Evolutionary conservation across 1,284 basidiomycete genomes (phyloP), one percentile per base, ranked within the genome.

Genomic region (Polyporus tsugae): DNA sequence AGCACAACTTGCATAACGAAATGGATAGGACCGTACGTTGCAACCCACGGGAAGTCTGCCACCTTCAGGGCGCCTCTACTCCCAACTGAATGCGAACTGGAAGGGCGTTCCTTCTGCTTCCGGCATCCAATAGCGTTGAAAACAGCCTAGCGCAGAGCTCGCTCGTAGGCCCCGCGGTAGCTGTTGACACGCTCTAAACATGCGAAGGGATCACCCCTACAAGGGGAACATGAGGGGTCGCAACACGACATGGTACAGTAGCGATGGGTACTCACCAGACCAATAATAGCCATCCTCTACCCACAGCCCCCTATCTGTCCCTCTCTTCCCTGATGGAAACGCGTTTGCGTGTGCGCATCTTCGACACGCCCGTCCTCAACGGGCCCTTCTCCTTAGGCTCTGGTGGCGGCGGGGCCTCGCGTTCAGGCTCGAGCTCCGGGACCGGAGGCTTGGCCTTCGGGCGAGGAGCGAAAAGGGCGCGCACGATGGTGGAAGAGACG

Each of bases 241-340:
- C 35, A 17, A 60, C 38, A 10, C 10, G 39, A 11, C n/a, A 38
- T 25, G 17, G 11, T n/a, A n/a, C n/a, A n/a, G n/a, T 25, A 22
- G n/a, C 36, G 39, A 25, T 6, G 15, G 19, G 10, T 38, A 60
- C 58, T 42, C 38, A 58, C 58, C n/a, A 39, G 29, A 22, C 55
- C 7, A 25, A 49, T 25, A 13, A 49, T 49, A 49, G 46, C 9
- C 22, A 58, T n/a, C 35, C 6, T n/a, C 35, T 6, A 19, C 17
- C 7, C 9, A 11, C 35, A 22, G 6, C 6, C 25, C 25, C 57
- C 60, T 64, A 68, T 58, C 42, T 38, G 1, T 62, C 58, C 59
- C 60, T 64, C 58, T 74, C 72, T 39, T 75, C 75, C 60, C 70
- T 75, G 60, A 75, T 74, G 9, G 72, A 72, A 7, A 74, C 75